phyloP scores from a whole-genome alignment of 1,284 basidiomycete species.

The Amylostereum areolatum region DNA sequence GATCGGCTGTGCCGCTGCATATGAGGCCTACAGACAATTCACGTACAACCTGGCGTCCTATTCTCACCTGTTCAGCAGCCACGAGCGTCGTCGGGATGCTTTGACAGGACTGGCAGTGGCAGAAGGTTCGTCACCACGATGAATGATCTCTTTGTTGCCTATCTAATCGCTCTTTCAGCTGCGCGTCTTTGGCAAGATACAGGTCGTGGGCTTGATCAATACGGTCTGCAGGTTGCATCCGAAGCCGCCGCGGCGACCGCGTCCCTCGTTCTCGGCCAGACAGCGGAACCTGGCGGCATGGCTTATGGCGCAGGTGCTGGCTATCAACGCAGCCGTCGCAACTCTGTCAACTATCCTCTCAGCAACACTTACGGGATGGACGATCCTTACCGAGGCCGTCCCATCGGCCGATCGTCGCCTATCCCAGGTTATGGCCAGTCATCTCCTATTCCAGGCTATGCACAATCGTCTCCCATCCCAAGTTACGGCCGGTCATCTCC shows the following conservation, averaged over 20 bases:
- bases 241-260: slow-evolving; percentile 56
- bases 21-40: slow-evolving; percentile 58
- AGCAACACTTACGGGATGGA: slow-evolving; percentile 1
- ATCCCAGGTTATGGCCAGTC: background rate
- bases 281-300: slow-evolving; percentile 3
- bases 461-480: background rate
- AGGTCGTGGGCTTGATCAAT: slow-evolving; percentile 34
- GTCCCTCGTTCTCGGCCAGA: slow-evolving; percentile 37
- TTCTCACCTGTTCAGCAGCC: slow-evolving; percentile 41
- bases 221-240: slow-evolving; percentile 38
- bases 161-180: slow-evolving; percentile 18
- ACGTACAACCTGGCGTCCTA: slow-evolving; percentile 44
- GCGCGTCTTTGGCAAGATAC: slow-evolving; percentile 41
- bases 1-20: slow-evolving; percentile 58
- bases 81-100: slow-evolving; percentile 48
- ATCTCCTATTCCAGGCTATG: background rate
- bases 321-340: slow-evolving; percentile 8
- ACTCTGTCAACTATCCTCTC: slow-evolving; percentile 6
- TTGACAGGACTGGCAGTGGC: slow-evolving; percentile 52
- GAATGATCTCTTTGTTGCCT: slow-evolving; percentile 4
- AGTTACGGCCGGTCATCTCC: background rate
- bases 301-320: slow-evolving; percentile 1
- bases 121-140: slow-evolving; percentile 37
- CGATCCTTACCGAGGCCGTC: background rate
- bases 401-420: background rate